Evolutionary conservation across 2,329 filamentous ascomycete species (phyloP).

Genomic region (Arthrinium phaeospermum): DNA sequence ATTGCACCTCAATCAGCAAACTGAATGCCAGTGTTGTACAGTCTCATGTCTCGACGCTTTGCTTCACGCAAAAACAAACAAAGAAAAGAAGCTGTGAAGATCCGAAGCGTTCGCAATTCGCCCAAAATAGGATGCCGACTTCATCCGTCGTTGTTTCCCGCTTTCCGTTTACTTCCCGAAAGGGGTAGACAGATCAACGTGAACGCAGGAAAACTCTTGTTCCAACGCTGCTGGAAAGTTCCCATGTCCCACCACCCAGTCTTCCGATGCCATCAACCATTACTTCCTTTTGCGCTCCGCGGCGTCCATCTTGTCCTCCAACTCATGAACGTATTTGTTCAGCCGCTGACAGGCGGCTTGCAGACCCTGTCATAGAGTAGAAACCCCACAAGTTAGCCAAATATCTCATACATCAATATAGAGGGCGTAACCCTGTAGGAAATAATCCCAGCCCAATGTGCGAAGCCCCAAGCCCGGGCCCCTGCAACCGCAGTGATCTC

Average conservation of each 20-base stretch:
- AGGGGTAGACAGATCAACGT: not conserved
- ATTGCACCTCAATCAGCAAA: constrained; percentile 18
- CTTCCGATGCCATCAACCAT: not conserved
- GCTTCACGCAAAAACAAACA: not conserved
- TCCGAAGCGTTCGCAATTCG: not conserved
- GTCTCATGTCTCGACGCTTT: not conserved
- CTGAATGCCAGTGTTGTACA: constrained; percentile 21
- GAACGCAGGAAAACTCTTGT: not conserved
- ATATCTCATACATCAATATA: not conserved
- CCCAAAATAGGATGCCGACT: not conserved
- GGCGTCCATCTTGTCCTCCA: constrained; percentile 80
- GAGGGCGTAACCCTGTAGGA: not conserved
- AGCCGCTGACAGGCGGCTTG: constrained; percentile 87
- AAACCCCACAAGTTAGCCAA: not conserved
- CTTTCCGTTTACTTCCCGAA: not conserved
- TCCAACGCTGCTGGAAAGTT: not conserved
- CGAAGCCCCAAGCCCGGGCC: not conserved
- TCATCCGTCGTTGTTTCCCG: not conserved
- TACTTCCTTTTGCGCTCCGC: constrained; percentile 71
- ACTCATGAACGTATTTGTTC: constrained; percentile 78
- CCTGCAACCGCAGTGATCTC: constrained; percentile 23
- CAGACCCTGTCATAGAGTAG: constrained; percentile 65
- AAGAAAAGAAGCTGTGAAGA: not conserved
- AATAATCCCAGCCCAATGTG: constrained; percentile 4
- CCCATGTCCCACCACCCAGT: not conserved